Percentiles rank a stretch among this genome's conserved stretches.
Evolutionary conservation across 129 eudicot genomes (phyloP).

Genomic region (Smallanthus sonchifolius): DNA sequence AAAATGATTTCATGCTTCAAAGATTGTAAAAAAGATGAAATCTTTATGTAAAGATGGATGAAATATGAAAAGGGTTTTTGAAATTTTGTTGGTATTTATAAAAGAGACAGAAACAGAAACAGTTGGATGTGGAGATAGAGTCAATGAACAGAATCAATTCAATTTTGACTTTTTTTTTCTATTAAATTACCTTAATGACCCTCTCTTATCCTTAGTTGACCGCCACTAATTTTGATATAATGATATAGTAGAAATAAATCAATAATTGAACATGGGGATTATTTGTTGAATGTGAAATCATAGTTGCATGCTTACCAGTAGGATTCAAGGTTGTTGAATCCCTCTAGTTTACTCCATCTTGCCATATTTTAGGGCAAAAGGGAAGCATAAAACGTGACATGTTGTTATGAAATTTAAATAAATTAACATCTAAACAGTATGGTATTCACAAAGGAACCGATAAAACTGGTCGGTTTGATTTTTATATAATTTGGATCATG

Average conservation of each 20-base stretch:
- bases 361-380: conserved; percentile 2
- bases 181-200: conserved; percentile 27
- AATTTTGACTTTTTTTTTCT: conserved; percentile 13
- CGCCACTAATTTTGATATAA: conserved; percentile 20
- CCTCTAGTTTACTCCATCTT: not conserved
- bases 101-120: conserved; percentile 15
- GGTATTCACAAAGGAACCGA: too few relatives aligned
- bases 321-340: conserved; percentile 18
- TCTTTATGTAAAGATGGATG: not conserved
- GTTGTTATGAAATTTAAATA: not conserved
- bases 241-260: not conserved
- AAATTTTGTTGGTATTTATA: conserved; percentile 21
- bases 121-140: conserved; percentile 29
- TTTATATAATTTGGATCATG: not conserved
- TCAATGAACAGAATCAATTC: conserved; percentile 18
- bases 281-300: conserved; percentile 17
- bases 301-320: conserved; percentile 24
- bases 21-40: not conserved
- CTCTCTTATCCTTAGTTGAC: conserved; percentile 32
- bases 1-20: conserved; percentile 20
- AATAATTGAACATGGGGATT: conserved; percentile 12
- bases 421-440: not conserved
- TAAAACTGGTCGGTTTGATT: too few relatives aligned
- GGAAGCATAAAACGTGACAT: not conserved
- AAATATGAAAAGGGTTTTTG: conserved; percentile 29